Conservation (phyloP, 2,329 filamentous ascomycete genomes). For the Scedosporium minutisporum region DNA sequence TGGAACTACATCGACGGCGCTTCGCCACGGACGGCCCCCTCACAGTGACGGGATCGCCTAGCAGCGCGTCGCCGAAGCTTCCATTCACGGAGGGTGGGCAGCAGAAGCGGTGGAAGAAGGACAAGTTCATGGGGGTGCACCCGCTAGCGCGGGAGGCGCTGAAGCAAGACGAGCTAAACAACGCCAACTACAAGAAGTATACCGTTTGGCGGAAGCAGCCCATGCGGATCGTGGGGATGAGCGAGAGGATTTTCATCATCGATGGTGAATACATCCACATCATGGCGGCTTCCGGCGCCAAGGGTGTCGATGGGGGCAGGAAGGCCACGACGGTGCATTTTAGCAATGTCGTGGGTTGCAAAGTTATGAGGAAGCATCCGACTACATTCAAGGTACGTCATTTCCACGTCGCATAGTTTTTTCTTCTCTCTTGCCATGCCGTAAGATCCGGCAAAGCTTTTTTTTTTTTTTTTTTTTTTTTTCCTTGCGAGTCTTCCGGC, state of each 20-base stretch:
- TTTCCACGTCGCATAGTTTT: not conserved
- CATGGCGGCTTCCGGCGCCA: slow-evolving; percentile 60
- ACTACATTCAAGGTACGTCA: slow-evolving; percentile 63
- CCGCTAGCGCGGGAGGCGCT: slow-evolving; percentile 56
- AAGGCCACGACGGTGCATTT: slow-evolving; percentile 79
- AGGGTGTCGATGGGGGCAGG: slow-evolving; percentile 52
- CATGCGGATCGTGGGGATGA: slow-evolving; percentile 68
- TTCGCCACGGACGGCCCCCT: slow-evolving; percentile 67
- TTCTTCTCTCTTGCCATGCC: not conserved
- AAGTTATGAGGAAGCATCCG: slow-evolving; percentile 69
- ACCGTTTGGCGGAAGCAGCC: slow-evolving; percentile 74
- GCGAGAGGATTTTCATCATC: slow-evolving; percentile 67
- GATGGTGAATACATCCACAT: slow-evolving; percentile 84
- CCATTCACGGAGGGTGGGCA: slow-evolving; percentile 33
- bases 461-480: no score
- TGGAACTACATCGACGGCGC: slow-evolving; percentile 66
- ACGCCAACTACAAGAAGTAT: slow-evolving; percentile 62
- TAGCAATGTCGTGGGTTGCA: slow-evolving; percentile 71
- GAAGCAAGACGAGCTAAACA: slow-evolving; percentile 47
- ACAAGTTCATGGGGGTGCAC: slow-evolving; percentile 46
- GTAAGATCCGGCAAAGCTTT: not conserved
- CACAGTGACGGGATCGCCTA: slow-evolving; percentile 58
- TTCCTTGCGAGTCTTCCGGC: not conserved
- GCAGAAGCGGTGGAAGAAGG: slow-evolving; percentile 42
- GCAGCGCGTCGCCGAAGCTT: slow-evolving; percentile 59